Percentiles rank a stretch among this genome's conserved stretches.
phyloP scores from a whole-genome alignment of 176 grass and related monocot species.

The Carex kokanica region DNA sequence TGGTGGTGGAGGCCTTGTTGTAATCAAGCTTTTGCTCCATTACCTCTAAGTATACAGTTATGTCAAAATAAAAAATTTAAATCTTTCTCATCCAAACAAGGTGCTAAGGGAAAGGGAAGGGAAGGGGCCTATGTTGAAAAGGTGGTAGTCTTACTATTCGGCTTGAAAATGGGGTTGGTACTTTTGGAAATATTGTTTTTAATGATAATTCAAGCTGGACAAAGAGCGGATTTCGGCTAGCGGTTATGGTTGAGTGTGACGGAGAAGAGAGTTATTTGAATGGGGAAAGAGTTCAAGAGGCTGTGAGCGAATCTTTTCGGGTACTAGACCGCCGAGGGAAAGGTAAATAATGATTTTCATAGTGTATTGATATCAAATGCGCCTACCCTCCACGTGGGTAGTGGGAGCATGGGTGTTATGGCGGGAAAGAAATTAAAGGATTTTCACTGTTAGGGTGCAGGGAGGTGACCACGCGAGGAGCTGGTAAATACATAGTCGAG shows the following conservation, averaged over 20 bases:
- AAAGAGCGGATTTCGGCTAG: neutral
- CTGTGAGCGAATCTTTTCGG: neutral
- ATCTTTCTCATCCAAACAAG: too few species aligned
- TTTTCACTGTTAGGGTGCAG: neutral
- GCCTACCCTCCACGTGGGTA: too few species aligned
- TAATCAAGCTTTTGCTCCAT: too few species aligned
- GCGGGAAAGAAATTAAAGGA: too few species aligned
- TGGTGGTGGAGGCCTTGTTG: too few species aligned
- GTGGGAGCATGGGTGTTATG: too few species aligned
- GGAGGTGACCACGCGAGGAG: neutral
- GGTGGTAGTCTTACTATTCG: neutral
- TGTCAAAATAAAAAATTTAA: too few species aligned
- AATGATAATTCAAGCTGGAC: conserved; percentile 9
- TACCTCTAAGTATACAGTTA: too few species aligned
- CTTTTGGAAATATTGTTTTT: neutral
- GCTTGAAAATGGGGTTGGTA: neutral
- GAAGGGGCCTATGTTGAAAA: neutral
- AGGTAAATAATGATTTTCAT: neutral
- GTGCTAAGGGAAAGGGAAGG: neutral
- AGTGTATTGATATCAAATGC: too few species aligned
- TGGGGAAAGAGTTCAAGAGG: neutral
- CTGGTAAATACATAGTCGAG: neutral
- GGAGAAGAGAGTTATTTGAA: neutral
- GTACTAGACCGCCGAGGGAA: neutral
- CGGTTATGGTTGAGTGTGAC: neutral